A percentile compares a stretch with the other conserved stretches of the same genome.
These are phyloP conservation scores for Sarcodon sp. DNA, from an alignment of 768 basidiomycete genomes.

Conservation along the genomic window DNA sequence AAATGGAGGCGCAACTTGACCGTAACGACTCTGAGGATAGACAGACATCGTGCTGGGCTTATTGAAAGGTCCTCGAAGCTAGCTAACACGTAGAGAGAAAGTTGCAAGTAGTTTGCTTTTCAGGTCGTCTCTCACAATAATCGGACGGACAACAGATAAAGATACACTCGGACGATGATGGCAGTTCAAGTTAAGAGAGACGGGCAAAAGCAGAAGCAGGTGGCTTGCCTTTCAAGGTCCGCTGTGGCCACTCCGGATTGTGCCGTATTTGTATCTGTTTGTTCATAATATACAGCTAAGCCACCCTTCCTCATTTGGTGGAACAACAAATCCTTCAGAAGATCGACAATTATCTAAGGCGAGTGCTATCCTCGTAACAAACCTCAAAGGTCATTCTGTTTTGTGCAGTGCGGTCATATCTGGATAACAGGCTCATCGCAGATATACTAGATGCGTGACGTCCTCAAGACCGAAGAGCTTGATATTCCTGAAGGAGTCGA, in stretches of 20 bases:
- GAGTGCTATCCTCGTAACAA: too few species aligned
- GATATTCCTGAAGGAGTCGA: conserved; percentile 77
- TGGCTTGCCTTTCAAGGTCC: background rate
- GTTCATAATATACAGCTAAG: too few species aligned
- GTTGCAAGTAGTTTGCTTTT: background rate
- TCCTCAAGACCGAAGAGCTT: conserved; percentile 89
- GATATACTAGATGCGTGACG: conserved; percentile 68
- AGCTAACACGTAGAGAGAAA: too few species aligned
- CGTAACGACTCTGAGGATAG: conserved; percentile 51
- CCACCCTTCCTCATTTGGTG: too few species aligned
- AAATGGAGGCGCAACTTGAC: conserved; percentile 38
- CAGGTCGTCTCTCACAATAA: background rate
- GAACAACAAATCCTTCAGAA: too few species aligned
- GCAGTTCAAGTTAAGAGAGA: background rate
- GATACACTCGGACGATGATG: background rate
- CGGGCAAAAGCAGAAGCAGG: background rate
- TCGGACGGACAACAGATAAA: background rate
- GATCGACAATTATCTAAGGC: too few species aligned
- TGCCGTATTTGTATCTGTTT: too few species aligned
- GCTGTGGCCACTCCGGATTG: background rate
- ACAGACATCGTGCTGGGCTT: conserved; percentile 10
- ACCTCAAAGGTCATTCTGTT: too few species aligned
- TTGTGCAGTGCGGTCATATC: too few species aligned
- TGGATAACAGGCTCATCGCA: too few species aligned
- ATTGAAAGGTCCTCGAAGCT: too few species aligned